These are phyloP conservation scores for Pistacia integerrima DNA, from an alignment of 345 rosid genomes.

Conservation along the genomic window DNA sequence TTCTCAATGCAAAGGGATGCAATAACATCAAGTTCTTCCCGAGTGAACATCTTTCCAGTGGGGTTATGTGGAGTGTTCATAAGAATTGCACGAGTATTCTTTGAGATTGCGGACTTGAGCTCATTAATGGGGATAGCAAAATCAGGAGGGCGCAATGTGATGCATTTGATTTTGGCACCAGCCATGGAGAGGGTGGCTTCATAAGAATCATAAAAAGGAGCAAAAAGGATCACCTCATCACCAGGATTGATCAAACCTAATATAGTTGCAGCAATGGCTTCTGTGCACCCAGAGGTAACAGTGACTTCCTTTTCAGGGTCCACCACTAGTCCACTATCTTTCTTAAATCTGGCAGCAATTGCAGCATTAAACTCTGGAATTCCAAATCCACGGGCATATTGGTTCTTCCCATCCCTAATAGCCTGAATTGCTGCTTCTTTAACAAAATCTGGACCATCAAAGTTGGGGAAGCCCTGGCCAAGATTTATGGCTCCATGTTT, in stretches of 20 bases:
- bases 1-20: slow-evolving; percentile 84
- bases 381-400: slow-evolving; percentile 92
- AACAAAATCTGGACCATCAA: slow-evolving; percentile 94
- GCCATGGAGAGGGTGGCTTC: slow-evolving; percentile 99
- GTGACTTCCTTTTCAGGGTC: slow-evolving; percentile 93
- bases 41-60: slow-evolving; percentile 91
- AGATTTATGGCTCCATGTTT: slow-evolving; percentile 91
- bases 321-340: slow-evolving; percentile 71
- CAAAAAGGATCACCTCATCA: slow-evolving; percentile 88
- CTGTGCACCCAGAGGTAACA: slow-evolving; percentile 93
- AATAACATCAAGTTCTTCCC: slow-evolving; percentile 67
- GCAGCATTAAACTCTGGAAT: slow-evolving; percentile 72
- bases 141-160: slow-evolving; percentile 81
- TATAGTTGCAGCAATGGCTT: slow-evolving; percentile 90
- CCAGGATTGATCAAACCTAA: slow-evolving; percentile 92
- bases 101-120: slow-evolving; percentile 71
- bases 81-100: slow-evolving; percentile 78
- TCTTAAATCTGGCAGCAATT: slow-evolving; percentile 64
- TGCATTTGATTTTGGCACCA: slow-evolving; percentile 77
- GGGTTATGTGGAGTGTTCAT: slow-evolving; percentile 94
- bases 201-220: slow-evolving; percentile 92
- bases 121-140: slow-evolving; percentile 72
- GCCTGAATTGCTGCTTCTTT: slow-evolving; percentile 96
- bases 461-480: slow-evolving; percentile 97
- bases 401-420: slow-evolving; percentile 84